These are phyloP conservation scores for Xerocomellus dryophilus DNA, from an alignment of 768 basidiomycete genomes.

Conservation along the genomic window DNA sequence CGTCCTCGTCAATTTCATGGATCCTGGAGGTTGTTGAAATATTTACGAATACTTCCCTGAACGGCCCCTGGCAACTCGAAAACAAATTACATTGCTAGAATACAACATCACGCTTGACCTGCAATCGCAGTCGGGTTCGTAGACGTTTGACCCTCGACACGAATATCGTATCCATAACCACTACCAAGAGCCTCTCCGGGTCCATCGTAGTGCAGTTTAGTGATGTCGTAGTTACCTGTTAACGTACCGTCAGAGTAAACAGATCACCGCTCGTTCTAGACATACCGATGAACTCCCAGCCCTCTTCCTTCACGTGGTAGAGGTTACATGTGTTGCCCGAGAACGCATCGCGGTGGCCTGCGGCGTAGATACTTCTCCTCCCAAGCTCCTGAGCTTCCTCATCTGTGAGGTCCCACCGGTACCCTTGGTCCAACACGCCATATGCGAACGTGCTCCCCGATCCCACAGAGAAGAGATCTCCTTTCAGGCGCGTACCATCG, in stretches of 20 bases:
- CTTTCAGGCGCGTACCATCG: slow-evolving; percentile 92
- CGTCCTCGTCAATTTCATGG: not conserved
- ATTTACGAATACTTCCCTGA: not conserved
- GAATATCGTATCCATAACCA: slow-evolving; percentile 80
- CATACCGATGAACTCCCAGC: slow-evolving; percentile 94
- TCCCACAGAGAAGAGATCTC: slow-evolving; percentile 97
- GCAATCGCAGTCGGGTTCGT: slow-evolving; percentile 44
- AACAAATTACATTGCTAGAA: slow-evolving; percentile 20
- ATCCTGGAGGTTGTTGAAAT: not conserved
- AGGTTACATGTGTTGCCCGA: slow-evolving; percentile 96
- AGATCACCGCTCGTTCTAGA: slow-evolving; percentile 10
- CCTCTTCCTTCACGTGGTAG: slow-evolving; percentile 91
- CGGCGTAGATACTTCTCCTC: slow-evolving; percentile 91
- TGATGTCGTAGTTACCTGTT: slow-evolving; percentile 88
- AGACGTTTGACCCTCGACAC: slow-evolving; percentile 56
- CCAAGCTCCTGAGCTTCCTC: slow-evolving; percentile 95
- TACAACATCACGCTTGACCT: slow-evolving; percentile 29
- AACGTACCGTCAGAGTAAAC: slow-evolving; percentile 9
- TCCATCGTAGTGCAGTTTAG: slow-evolving; percentile 88
- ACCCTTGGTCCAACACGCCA: slow-evolving; percentile 95
- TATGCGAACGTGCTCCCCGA: slow-evolving; percentile 99
- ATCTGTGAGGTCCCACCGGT: slow-evolving; percentile 87
- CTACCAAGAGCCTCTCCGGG: slow-evolving; percentile 66
- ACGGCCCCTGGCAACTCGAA: not conserved
- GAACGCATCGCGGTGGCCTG: slow-evolving; percentile 94